These are phyloP conservation scores for Westerdykella ornata DNA, from an alignment of 2,329 filamentous ascomycete species.

Conservation along the genomic window DNA sequence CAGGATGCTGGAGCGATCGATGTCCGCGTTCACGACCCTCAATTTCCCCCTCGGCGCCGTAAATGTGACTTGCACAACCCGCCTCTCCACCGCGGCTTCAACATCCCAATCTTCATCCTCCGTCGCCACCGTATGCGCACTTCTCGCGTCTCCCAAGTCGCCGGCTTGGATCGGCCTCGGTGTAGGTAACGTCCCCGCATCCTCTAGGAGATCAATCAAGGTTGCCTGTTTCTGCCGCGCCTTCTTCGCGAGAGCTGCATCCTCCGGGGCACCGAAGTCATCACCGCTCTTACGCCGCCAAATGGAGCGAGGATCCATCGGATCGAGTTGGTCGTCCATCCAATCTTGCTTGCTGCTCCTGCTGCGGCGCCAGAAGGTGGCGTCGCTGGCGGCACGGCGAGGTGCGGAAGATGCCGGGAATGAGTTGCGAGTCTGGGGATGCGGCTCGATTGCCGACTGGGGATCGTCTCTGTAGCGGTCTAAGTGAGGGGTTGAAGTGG, in stretches of 20 bases:
- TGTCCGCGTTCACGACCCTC: constrained; percentile 69
- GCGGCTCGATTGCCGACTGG: constrained; percentile 6
- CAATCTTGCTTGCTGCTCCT: constrained; percentile 41
- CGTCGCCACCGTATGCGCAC: background rate
- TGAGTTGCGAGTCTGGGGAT: constrained; percentile 12
- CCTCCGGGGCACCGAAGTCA: constrained; percentile 33
- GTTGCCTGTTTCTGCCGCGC: constrained; percentile 25
- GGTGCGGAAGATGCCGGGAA: constrained; percentile 24
- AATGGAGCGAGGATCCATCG: constrained; percentile 10
- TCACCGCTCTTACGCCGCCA: constrained; percentile 33
- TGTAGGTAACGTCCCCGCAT: constrained; percentile 21
- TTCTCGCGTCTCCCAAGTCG: constrained; percentile 14
- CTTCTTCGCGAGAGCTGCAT: constrained; percentile 25
- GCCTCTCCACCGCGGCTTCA: constrained; percentile 41
- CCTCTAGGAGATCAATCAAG: constrained; percentile 24
- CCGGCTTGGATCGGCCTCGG: constrained; percentile 23
- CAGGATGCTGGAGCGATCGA: constrained; percentile 24
- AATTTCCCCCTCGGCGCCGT: constrained; percentile 83
- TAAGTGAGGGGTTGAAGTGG: constrained; percentile 16
- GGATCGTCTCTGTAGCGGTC: constrained; percentile 29
- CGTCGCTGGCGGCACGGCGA: constrained; percentile 41
- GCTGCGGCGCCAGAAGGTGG: constrained; percentile 35
- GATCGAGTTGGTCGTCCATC: constrained; percentile 31
- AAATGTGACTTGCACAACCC: constrained; percentile 64
- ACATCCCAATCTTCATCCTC: constrained; percentile 45